Base-by-base conservation (phyloP, 495 filamentous ascomycete species). In the Aspergillus affinis region DNA sequence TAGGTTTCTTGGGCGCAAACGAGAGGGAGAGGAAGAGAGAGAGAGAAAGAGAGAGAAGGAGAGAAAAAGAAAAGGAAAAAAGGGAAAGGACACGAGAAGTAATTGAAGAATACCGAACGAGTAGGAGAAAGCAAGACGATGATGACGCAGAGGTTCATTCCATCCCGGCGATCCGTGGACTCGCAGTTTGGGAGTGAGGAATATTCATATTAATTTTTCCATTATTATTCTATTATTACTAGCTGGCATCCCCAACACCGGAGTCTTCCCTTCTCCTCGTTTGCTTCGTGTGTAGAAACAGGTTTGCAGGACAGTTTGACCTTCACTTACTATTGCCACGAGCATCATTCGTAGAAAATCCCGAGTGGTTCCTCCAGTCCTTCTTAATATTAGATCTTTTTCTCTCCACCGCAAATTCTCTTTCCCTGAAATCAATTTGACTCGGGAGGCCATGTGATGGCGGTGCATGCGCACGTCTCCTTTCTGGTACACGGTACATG, bases 111-210 rank as follows among this genome's bases (percentile, higher is more conserved):
- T 48, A 58, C 48, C 30, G 46, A 18, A 49, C 3, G 29, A 32
- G 10, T 10, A 7, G 29, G 29, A 32, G 29, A 32, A 32, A 32
- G 23, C 23, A 26, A 41, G 36, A 17, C 36, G 53, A 52, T 48
- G 59, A 67, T 67, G 65, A 67, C 65, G 65, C 65, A 61, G 59
- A 61, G 54, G 53, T 57, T 49, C 55, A 29, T 49, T 32, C 30
- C 19, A 8, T 49, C 49, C 55, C 55, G 55, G 55, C 55, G 55
- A 57, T 57, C 55, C 55, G 55, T 57, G 55, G 55, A 27, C 48
- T n/a, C n/a, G n/a, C 19, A 57, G 18, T 23, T 10, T 48, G 20
- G 12, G 26, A 17, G 6, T n/a, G 15, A 41, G 45, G 32, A 12
- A 54, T 41, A 23, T 19, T 23, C 47, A 19, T 15, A 5, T 48